Percentiles rank a stretch among this genome's conserved stretches.
These are phyloP conservation scores for Roridomyces roridus DNA, from an alignment of 768 basidiomycete species.

Conservation along the genomic window DNA sequence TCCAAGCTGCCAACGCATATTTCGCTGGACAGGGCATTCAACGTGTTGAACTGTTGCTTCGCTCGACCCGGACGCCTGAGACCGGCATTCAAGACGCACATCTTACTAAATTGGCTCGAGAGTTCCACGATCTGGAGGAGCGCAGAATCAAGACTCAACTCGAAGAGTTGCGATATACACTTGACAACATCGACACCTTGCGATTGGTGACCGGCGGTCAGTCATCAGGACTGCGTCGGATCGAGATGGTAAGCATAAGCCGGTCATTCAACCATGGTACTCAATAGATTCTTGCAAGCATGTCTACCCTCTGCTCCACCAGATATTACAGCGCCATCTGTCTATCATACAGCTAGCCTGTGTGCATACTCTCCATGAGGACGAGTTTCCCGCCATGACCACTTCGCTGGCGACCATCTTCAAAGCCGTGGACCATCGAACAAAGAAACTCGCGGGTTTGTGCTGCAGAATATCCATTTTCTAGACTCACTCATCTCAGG, in stretches of 20 bases:
- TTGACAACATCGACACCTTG: slow-evolving; percentile 24
- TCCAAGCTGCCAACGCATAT: slow-evolving; percentile 18
- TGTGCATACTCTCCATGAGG: slow-evolving; percentile 1
- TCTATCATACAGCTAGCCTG: slow-evolving; percentile 21
- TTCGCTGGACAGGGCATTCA: slow-evolving; percentile 8
- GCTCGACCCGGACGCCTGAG: slow-evolving; percentile 20
- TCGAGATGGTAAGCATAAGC: not conserved
- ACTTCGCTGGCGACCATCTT: slow-evolving; percentile 13
- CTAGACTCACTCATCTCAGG: slow-evolving; percentile 1
- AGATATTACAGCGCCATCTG: slow-evolving; percentile 17
- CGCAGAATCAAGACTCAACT: slow-evolving; percentile 14
- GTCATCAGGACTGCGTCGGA: slow-evolving; percentile 13
- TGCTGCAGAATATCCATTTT: too few species aligned
- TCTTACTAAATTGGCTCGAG: not conserved
- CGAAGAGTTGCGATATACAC: slow-evolving; percentile 17
- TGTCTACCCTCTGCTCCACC: slow-evolving; percentile 16
- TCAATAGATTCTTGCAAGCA: slow-evolving; percentile 1
- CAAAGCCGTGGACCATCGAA: slow-evolving; percentile 17
- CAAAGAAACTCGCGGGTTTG: slow-evolving; percentile 11
- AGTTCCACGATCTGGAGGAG: slow-evolving; percentile 16
- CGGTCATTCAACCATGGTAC: not conserved
- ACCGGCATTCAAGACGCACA: slow-evolving; percentile 7
- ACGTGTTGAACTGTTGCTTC: slow-evolving; percentile 28
- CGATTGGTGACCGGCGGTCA: slow-evolving; percentile 15
- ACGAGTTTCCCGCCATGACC: slow-evolving; percentile 16